Percentiles rank a stretch among this genome's conserved stretches.
phyloP scores from a whole-genome alignment of 805 yeast species.

The Teunomyces panamensis region DNA sequence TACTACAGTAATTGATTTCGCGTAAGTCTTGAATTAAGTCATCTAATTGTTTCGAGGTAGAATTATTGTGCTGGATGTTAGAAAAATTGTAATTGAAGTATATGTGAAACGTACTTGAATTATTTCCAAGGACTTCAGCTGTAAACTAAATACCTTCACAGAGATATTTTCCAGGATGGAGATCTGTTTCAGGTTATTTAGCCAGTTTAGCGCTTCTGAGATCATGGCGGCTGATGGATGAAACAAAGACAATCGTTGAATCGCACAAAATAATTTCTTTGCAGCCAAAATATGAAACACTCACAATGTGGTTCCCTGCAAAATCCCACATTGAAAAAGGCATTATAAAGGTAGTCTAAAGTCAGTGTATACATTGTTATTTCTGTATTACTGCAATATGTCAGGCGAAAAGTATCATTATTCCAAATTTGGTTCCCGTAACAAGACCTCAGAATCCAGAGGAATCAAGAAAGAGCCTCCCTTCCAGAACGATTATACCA shows the following conservation, averaged over 20 bases:
- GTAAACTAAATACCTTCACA: background rate
- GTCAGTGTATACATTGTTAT: too few species aligned
- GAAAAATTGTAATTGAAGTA: background rate
- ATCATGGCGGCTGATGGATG: background rate
- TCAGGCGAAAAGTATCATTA: constrained; percentile 13
- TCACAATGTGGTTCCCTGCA: background rate
- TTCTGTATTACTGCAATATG: background rate
- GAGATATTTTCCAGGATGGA: background rate
- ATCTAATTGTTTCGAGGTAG: background rate
- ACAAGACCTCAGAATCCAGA: background rate
- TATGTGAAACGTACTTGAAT: background rate
- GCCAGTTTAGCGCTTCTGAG: background rate
- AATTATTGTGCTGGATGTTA: background rate
- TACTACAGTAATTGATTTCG: background rate
- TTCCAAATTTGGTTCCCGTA: constrained; percentile 17
- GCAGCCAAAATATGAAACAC: constrained; percentile 1
- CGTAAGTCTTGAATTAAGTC: background rate
- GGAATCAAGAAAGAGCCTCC: background rate
- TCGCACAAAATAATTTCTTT: background rate
- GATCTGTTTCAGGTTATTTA: constrained; percentile 1
- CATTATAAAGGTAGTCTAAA: background rate
- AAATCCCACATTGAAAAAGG: background rate
- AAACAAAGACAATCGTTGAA: background rate
- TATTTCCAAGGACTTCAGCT: background rate
- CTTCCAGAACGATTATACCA: constrained; percentile 68